phyloP scores from a whole-genome alignment of 208 protist species.

The Wallacemonas sp. region DNA sequence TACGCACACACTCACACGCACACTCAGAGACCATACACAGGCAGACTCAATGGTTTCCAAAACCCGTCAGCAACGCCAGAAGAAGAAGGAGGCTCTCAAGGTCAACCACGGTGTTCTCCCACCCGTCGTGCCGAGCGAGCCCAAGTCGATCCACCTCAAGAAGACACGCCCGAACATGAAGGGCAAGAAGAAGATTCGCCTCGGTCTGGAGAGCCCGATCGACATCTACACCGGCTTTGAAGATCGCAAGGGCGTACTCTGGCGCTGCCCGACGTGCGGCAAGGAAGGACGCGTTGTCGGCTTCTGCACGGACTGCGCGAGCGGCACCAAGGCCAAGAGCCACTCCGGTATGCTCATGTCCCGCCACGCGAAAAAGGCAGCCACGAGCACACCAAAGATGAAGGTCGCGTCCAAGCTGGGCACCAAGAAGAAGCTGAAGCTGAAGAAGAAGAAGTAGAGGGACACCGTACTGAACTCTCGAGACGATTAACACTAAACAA shows the following conservation, averaged over 20 bases:
- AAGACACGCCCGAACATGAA: conserved; percentile 90
- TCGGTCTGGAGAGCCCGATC: conserved; percentile 77
- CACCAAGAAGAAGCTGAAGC: conserved; percentile 45
- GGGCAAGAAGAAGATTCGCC: conserved; percentile 89
- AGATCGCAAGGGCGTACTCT: conserved; percentile 79
- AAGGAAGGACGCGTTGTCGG: conserved; percentile 78
- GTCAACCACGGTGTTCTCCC: conserved; percentile 70
- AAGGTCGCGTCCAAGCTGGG: conserved; percentile 28
- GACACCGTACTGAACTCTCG: background rate
- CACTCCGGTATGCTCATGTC: conserved; percentile 65
- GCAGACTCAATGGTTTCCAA: conserved; percentile 90
- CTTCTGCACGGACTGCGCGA: conserved; percentile 85
- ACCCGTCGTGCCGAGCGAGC: conserved; percentile 54
- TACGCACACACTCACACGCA: background rate
- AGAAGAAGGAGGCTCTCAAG: conserved; percentile 64
- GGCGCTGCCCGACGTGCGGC: conserved; percentile 71
- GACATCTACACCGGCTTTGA: conserved; percentile 90
- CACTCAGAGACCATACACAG: conserved; percentile 16
- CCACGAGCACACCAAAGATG: conserved; percentile 33
- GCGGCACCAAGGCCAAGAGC: conserved; percentile 57
- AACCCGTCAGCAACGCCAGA: conserved; percentile 83
- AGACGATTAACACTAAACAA: too few relatives aligned
- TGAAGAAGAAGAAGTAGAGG: conserved; percentile 57
- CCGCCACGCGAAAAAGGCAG: conserved; percentile 22
- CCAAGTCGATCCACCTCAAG: conserved; percentile 87